These are phyloP conservation scores for Tolypocladium guangdongense DNA, from an alignment of 2,329 filamentous ascomycete species.

Conservation along the genomic window DNA sequence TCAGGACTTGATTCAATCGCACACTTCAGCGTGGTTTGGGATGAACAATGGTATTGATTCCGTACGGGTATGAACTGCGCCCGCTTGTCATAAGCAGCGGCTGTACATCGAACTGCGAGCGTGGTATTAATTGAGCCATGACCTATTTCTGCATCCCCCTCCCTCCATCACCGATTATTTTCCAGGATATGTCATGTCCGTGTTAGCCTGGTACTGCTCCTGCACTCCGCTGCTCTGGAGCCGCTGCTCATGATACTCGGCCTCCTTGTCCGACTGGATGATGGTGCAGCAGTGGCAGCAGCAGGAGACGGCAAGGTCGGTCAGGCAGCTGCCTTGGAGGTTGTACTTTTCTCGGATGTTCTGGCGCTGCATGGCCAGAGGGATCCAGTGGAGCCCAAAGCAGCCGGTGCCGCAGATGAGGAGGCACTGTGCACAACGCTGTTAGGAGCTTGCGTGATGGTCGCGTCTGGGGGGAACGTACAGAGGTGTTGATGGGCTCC, in stretches of 20 bases:
- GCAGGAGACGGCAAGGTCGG: slow-evolving; percentile 30
- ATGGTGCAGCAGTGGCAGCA: slow-evolving; percentile 35
- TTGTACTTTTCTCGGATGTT: slow-evolving; percentile 33
- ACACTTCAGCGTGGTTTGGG: background rate
- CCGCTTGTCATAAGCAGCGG: background rate
- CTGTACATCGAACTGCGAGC: background rate
- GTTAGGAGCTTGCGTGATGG: background rate
- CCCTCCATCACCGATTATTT: background rate
- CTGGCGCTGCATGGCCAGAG: slow-evolving; percentile 32
- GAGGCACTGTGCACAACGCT: slow-evolving; percentile 22
- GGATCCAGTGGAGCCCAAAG: slow-evolving; percentile 30
- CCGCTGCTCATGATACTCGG: slow-evolving; percentile 22
- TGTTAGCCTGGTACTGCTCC: slow-evolving; percentile 11
- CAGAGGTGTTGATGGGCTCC: slow-evolving; percentile 34
- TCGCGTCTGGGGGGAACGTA: slow-evolving; percentile 14
- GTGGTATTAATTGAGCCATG: background rate
- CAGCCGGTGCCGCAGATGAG: slow-evolving; percentile 29
- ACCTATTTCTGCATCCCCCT: background rate
- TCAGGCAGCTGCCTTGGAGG: slow-evolving; percentile 31
- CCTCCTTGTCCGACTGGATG: slow-evolving; percentile 37
- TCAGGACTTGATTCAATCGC: no score
- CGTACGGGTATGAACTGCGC: background rate
- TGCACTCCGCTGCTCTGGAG: slow-evolving; percentile 3
- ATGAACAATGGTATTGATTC: background rate
- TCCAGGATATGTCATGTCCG: slow-evolving; percentile 7